Conservation (phyloP, 2,329 filamentous ascomycete species). For the Chaetomiaceae sp. region DNA sequence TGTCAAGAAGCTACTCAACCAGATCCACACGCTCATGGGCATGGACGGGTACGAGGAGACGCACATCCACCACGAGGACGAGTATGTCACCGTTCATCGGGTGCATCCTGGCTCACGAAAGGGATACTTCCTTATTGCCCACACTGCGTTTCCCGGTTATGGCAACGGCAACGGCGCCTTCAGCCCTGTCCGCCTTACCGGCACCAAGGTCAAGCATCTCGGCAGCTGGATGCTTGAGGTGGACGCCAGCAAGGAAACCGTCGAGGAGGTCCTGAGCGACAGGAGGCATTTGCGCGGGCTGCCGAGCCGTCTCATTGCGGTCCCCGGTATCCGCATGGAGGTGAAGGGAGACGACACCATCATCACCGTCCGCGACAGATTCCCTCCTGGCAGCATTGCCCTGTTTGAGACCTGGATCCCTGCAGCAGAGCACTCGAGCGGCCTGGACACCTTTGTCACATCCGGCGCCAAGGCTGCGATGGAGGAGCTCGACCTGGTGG, state of each 20-base stretch:
- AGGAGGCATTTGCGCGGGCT: slow-evolving; percentile 71
- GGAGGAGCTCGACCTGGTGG: slow-evolving; percentile 66
- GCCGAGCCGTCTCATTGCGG: slow-evolving; percentile 72
- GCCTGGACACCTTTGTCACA: slow-evolving; percentile 81
- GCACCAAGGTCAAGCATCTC: slow-evolving; percentile 79
- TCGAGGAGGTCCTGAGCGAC: slow-evolving; percentile 61
- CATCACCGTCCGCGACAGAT: slow-evolving; percentile 75
- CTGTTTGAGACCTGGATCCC: slow-evolving; percentile 97
- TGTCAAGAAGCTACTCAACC: slow-evolving; percentile 88
- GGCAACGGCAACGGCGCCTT: slow-evolving; percentile 79
- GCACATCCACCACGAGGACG: slow-evolving; percentile 91
- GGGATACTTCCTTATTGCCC: slow-evolving; percentile 91
- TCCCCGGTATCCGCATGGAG: slow-evolving; percentile 71
- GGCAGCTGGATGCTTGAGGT: slow-evolving; percentile 93
- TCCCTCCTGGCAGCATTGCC: slow-evolving; percentile 90
- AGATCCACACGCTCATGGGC: slow-evolving; percentile 93
- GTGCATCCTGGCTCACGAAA: slow-evolving; percentile 90
- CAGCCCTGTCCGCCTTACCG: slow-evolving; percentile 71
- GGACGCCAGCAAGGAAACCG: slow-evolving; percentile 68
- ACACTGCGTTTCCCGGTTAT: slow-evolving; percentile 91
- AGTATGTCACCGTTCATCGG: slow-evolving; percentile 94
- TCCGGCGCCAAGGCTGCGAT: slow-evolving; percentile 77
- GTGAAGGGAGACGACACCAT: slow-evolving; percentile 68
- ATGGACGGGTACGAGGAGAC: slow-evolving; percentile 92
- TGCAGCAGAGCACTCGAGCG: slow-evolving; percentile 74